These are phyloP conservation scores for Lanmaoa rubissima DNA, from an alignment of 768 basidiomycete genomes.

Conservation along the genomic window DNA sequence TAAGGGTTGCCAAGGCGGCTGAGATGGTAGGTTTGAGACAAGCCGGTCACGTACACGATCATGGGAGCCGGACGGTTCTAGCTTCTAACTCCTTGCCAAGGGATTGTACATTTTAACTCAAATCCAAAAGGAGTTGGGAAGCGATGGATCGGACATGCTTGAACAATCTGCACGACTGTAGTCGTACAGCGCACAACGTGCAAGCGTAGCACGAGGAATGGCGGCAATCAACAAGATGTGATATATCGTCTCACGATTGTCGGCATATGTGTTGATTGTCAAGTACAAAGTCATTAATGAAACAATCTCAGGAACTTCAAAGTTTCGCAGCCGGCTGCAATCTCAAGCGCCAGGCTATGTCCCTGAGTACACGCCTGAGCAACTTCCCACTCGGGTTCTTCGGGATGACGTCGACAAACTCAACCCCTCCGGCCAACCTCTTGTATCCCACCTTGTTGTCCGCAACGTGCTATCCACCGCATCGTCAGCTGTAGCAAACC, in stretches of 20 bases:
- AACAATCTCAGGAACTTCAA: conserved; percentile 12
- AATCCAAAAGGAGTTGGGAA: no score
- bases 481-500: not conserved
- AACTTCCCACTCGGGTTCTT: conserved; percentile 75
- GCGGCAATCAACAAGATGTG: not conserved
- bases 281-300: not conserved
- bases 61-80: not conserved
- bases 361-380: conserved; percentile 53
- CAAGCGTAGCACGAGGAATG: no score
- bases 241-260: not conserved
- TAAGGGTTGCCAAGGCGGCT: not conserved
- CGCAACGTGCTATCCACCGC: conserved; percentile 48
- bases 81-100: not conserved
- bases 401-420: conserved; percentile 60
- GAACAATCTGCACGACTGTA: no score
- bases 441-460: conserved; percentile 62
- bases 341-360: conserved; percentile 38
- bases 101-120: not conserved
- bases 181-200: no score
- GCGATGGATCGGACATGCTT: no score
- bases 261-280: conserved; percentile 7
- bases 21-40: not conserved
- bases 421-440: conserved; percentile 57
- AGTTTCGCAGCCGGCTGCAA: conserved; percentile 25
- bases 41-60: not conserved